Base-by-base conservation (phyloP, 441 rosid genomes). In the Gossypium lobatum region DNA sequence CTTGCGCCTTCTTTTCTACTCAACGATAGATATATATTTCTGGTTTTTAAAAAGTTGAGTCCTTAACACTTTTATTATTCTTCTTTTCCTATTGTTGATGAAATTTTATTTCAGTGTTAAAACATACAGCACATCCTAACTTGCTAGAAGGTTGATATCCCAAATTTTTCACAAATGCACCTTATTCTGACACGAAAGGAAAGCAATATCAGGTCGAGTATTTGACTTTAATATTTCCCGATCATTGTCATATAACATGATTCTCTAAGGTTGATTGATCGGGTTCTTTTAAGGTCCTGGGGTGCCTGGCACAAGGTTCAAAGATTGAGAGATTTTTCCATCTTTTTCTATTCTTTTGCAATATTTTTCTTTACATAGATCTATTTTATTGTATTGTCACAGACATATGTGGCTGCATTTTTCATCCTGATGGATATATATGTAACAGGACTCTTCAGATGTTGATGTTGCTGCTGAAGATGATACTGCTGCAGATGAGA, bases 361-460 rank as follows among this genome's bases (percentile, higher is more conserved):
- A 48, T 25, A 14, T 14, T 67, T 67, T 67, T 21, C 71, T 67
- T 67, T 25, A n/a, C 59, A 3, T 25, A 13, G 37, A 6, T 45
- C 31, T 45, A 21, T 65, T 37, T 21, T 39, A 39, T 64, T 64
- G 16, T 25, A 64, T 39, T 65, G 20, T 45, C 25, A 6, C 5
- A 52, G 59, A 50, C 25, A 25, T 46, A 10, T 67, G 39, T 67
- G 14, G 23, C 16, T 6, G 23, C 66, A 45, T 45, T 75, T 34
- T 58, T 50, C 20, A 23, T 64, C 50, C 72, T 81, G 70, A 75
- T 79, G 55, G 39, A 74, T 83, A 37, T 37, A 62, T 67, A 26
- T 83, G 75, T 72, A 59, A 80, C 92, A 94, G 94, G 97, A 89
- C 50, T 68, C 88, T 34, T 74, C 76, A 1, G 95, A 87, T 80